Evolutionary conservation across 768 basidiomycete species (phyloP).

Genomic region (Hypsizygus marmoreus): DNA sequence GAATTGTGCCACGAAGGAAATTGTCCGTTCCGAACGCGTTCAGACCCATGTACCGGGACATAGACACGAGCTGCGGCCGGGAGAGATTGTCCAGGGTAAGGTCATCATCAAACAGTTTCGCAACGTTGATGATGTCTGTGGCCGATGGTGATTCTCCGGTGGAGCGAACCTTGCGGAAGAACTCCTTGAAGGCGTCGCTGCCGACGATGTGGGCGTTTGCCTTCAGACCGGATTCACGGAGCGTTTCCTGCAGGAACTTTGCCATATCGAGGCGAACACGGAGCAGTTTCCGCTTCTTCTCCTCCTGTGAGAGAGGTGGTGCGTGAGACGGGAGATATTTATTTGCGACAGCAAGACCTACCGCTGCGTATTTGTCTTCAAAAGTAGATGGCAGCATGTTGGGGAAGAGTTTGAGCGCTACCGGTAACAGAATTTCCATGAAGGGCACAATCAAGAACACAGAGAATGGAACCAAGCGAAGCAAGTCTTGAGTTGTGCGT

Average conservation of each 20-base stretch:
- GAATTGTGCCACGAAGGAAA: conserved; percentile 91
- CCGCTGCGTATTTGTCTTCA: conserved; percentile 94
- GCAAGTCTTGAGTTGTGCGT: conserved; percentile 90
- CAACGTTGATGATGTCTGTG: conserved; percentile 89
- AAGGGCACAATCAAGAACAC: conserved; percentile 96
- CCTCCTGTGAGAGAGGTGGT: conserved; percentile 62
- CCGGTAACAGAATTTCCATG: conserved; percentile 96
- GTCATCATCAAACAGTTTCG: conserved; percentile 96
- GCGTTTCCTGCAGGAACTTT: conserved; percentile 97
- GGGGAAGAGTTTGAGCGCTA: conserved; percentile 95
- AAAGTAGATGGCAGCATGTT: conserved; percentile 99
- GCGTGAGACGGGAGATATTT: not conserved
- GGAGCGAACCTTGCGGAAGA: conserved; percentile 96
- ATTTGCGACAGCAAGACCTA: conserved; percentile 32
- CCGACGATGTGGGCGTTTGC: conserved; percentile 93
- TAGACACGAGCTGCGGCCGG: conserved; percentile 95
- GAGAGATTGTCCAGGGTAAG: conserved; percentile 97
- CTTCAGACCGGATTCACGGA: conserved; percentile 91
- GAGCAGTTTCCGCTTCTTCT: conserved; percentile 94
- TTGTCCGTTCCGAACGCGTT: conserved; percentile 99
- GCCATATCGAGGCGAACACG: conserved; percentile 97
- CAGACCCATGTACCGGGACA: conserved; percentile 97
- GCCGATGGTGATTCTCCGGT: conserved; percentile 94
- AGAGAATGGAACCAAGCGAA: conserved; percentile 93
- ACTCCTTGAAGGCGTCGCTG: conserved; percentile 96